Evolutionary conservation across 1,284 basidiomycete genomes (phyloP).

Genomic region (Salmacisia buchloeana): DNA sequence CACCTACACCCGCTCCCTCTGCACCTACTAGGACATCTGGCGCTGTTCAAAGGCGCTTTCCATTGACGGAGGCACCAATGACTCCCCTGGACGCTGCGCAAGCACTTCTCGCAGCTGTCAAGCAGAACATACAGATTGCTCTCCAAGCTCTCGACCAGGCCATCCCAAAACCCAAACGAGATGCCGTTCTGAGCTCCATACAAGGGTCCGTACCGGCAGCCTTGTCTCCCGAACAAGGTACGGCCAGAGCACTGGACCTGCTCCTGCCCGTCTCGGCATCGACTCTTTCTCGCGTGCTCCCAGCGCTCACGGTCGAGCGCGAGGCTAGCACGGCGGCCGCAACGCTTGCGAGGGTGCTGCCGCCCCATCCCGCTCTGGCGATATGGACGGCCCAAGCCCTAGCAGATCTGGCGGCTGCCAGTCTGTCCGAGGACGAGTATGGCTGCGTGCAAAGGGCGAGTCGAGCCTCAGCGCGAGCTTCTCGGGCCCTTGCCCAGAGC

Average conservation of each 20-base stretch:
- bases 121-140: background rate
- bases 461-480: background rate
- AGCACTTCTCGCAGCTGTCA: background rate
- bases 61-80: background rate
- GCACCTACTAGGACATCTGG: background rate
- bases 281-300: background rate
- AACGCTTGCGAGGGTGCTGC: background rate
- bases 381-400: background rate
- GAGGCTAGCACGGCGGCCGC: background rate
- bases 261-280: background rate
- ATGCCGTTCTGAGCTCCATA: background rate
- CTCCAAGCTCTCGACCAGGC: background rate
- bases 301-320: background rate
- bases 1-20: background rate
- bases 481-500: background rate
- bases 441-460: constrained; percentile 1
- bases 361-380: background rate
- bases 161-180: background rate
- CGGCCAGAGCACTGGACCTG: background rate
- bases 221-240: background rate
- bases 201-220: background rate
- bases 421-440: constrained; percentile 3
- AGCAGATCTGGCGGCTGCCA: background rate
- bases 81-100: constrained; percentile 1
- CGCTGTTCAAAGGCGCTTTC: background rate